Conservation (phyloP, 1,139 yeast species). For the Hansenula sp. region DNA sequence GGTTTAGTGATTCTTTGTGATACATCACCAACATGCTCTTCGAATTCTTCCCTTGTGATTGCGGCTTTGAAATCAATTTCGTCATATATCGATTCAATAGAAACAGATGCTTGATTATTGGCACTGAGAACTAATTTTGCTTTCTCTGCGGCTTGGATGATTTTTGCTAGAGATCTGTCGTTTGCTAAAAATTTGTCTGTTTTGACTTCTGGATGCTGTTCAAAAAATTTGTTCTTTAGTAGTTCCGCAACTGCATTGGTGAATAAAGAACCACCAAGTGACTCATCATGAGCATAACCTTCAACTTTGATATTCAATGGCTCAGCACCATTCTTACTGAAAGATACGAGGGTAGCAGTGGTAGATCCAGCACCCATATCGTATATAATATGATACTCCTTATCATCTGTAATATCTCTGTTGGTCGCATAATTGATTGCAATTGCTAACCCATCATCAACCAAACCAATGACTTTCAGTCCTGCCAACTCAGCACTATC, state of each 20-base stretch:
- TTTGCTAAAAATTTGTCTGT: constrained; percentile 42
- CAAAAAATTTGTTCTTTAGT: constrained; percentile 54
- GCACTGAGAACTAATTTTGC: constrained; percentile 86
- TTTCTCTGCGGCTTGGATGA: constrained; percentile 82
- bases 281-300: constrained; percentile 64
- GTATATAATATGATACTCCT: constrained; percentile 67
- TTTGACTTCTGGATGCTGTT: constrained; percentile 28
- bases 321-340: constrained; percentile 38
- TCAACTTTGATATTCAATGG: constrained; percentile 54
- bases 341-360: constrained; percentile 75
- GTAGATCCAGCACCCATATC: constrained; percentile 96
- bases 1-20: constrained; percentile 50
- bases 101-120: constrained; percentile 68
- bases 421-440: constrained; percentile 69
- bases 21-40: constrained; percentile 47
- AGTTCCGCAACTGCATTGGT: constrained; percentile 63
- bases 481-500: constrained; percentile 77
- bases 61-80: constrained; percentile 69
- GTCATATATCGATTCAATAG: constrained; percentile 64
- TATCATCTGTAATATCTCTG: constrained; percentile 34
- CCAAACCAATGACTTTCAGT: constrained; percentile 58
- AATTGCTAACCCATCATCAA: constrained; percentile 89
- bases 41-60: constrained; percentile 77
- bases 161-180: constrained; percentile 59
- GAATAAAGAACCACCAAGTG: constrained; percentile 72